Conservation (phyloP, 1,139 yeast species). For the Fermentozyma sake region DNA sequence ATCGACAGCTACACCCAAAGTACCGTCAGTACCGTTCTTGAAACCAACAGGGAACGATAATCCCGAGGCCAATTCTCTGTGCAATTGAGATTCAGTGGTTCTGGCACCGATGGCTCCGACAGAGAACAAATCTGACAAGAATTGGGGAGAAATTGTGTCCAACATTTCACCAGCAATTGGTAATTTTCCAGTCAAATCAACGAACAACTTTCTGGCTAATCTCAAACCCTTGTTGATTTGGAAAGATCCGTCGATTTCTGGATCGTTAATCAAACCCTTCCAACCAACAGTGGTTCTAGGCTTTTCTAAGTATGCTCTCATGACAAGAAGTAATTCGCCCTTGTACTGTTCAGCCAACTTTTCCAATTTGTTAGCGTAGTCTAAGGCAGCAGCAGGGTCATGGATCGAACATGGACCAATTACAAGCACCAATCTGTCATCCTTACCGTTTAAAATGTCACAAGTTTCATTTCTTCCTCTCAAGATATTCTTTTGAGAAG, state of each 20-base stretch:
- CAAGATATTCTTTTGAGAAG: slow-evolving; percentile 57
- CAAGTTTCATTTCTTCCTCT: slow-evolving; percentile 76
- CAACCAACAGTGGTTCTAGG: slow-evolving; percentile 99
- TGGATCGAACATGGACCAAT: slow-evolving; percentile 98
- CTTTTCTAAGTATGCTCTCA: slow-evolving; percentile 97
- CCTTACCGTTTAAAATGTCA: slow-evolving; percentile 66
- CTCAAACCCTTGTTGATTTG: slow-evolving; percentile 92
- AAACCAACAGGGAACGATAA: slow-evolving; percentile 95
- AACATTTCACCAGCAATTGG: slow-evolving; percentile 98
- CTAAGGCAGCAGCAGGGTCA: slow-evolving; percentile 89
- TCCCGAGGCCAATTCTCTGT: slow-evolving; percentile 94
- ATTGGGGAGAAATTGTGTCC: slow-evolving; percentile 95
- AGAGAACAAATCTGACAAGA: slow-evolving; percentile 81
- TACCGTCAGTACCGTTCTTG: slow-evolving; percentile 96
- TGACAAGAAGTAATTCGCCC: slow-evolving; percentile 76
- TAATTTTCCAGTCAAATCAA: slow-evolving; percentile 64
- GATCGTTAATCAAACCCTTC: slow-evolving; percentile 97
- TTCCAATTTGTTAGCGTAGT: slow-evolving; percentile 68
- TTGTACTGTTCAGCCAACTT: slow-evolving; percentile 58
- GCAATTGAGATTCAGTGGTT: slow-evolving; percentile 95
- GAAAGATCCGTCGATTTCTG: slow-evolving; percentile 91
- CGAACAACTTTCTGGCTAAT: slow-evolving; percentile 82
- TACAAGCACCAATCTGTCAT: slow-evolving; percentile 75
- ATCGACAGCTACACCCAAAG: slow-evolving; percentile 86
- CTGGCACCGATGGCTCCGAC: slow-evolving; percentile 98